phyloP scores from a whole-genome alignment of 2,329 filamentous ascomycete genomes.

The Penicillium thymicola region DNA sequence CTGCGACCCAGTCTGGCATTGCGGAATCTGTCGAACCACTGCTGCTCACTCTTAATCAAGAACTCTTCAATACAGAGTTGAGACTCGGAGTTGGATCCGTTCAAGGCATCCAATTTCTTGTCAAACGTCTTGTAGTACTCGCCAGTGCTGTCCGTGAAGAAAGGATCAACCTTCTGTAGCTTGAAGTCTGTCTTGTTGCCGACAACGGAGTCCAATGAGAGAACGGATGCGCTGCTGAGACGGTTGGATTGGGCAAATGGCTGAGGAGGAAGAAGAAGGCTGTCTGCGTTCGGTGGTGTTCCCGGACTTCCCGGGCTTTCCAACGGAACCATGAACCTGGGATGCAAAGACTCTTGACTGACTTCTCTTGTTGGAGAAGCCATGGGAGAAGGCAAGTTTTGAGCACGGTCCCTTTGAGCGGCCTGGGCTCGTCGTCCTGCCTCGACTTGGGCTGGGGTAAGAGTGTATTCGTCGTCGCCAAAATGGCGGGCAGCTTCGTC shows the following conservation, averaged over 20 bases:
- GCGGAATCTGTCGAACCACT: constrained; percentile 61
- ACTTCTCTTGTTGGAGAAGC: constrained; percentile 2
- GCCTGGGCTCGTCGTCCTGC: constrained; percentile 31
- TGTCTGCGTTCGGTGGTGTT: constrained; percentile 29
- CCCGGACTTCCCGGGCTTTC: constrained; percentile 27
- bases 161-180: constrained; percentile 64
- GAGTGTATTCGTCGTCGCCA: constrained; percentile 41
- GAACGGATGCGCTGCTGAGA: constrained; percentile 45
- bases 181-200: constrained; percentile 61
- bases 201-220: constrained; percentile 57
- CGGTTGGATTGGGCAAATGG: constrained; percentile 31
- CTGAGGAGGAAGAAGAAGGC: constrained; percentile 29
- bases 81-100: constrained; percentile 55
- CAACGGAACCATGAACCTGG: constrained; percentile 20
- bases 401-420: constrained; percentile 15
- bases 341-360: constrained; percentile 26
- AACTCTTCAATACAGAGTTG: constrained; percentile 64
- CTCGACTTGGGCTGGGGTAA: constrained; percentile 39
- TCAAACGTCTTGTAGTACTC: constrained; percentile 60
- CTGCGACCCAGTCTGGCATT: constrained; percentile 56
- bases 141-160: constrained; percentile 63
- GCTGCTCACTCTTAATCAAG: constrained; percentile 63
- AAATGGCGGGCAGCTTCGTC: constrained; percentile 35
- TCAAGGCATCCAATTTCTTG: constrained; percentile 53
- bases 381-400: constrained; percentile 1